Conservation (phyloP, 306 rosid genomes). For the Pachyrhizus erosus region DNA sequence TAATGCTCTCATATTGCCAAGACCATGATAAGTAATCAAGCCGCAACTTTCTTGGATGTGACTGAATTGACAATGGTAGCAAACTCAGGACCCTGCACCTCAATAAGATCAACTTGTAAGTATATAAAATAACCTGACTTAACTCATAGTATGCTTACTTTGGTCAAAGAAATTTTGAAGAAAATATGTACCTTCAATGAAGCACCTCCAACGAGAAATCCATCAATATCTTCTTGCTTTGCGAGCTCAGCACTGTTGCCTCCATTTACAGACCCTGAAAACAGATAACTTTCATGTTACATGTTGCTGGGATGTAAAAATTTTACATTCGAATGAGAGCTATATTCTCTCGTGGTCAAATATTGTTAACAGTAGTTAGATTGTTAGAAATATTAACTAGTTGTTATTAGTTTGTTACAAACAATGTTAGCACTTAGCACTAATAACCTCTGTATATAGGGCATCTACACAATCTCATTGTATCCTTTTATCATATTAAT, state of each 20-base stretch:
- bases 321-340: constrained; percentile 10
- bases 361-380: too few species aligned
- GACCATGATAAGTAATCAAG: constrained; percentile 55
- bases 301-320: background rate
- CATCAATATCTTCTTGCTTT: constrained; percentile 95
- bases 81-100: constrained; percentile 88
- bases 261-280: constrained; percentile 93
- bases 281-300: background rate
- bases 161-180: constrained; percentile 23
- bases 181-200: constrained; percentile 87
- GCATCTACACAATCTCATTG: too few species aligned
- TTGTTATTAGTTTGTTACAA: too few species aligned
- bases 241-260: constrained; percentile 92
- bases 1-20: constrained; percentile 48
- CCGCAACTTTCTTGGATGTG: constrained; percentile 92
- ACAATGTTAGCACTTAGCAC: too few species aligned
- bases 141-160: background rate
- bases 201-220: constrained; percentile 99
- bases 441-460: too few species aligned
- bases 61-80: constrained; percentile 86
- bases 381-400: too few species aligned
- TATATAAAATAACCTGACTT: background rate
- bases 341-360: background rate
- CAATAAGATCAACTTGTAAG: constrained; percentile 41
- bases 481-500: too few species aligned